Evolutionary conservation across 148 eudicot genomes (phyloP).

Genomic region (Diospyros lotus): DNA sequence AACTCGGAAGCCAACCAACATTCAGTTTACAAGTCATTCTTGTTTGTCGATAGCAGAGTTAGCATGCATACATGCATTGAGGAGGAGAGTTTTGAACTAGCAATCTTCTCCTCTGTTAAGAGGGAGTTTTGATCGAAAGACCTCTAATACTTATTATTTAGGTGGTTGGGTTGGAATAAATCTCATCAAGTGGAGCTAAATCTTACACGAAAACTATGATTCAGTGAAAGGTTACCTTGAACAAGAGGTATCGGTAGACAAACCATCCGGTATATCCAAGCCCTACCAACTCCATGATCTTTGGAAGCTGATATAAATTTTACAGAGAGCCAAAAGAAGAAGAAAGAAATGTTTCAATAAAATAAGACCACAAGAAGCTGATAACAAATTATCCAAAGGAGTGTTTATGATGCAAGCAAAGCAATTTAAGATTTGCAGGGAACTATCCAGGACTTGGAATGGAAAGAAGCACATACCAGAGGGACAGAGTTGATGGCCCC

Average conservation of each 20-base stretch:
- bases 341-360: not conserved
- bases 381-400: not conserved
- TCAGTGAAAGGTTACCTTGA: constrained; percentile 55
- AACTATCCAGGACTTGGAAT: not conserved
- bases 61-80: not conserved
- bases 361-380: not conserved
- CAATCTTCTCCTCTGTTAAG: not conserved
- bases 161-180: not conserved
- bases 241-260: constrained; percentile 97
- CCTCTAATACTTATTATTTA: not conserved
- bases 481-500: constrained; percentile 96
- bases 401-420: not conserved
- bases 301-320: constrained; percentile 68
- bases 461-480: constrained; percentile 42
- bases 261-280: constrained; percentile 99
- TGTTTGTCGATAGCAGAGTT: not conserved
- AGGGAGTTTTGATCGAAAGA: not conserved
- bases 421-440: not conserved
- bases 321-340: not conserved
- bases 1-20: not conserved
- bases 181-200: not conserved
- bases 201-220: not conserved
- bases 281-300: constrained; percentile 97
- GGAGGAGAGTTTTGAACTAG: not conserved
- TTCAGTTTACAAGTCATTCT: not conserved